These are phyloP conservation scores for Sarocladium kiliense DNA, from an alignment of 2,329 filamentous ascomycete genomes.

Conservation along the genomic window DNA sequence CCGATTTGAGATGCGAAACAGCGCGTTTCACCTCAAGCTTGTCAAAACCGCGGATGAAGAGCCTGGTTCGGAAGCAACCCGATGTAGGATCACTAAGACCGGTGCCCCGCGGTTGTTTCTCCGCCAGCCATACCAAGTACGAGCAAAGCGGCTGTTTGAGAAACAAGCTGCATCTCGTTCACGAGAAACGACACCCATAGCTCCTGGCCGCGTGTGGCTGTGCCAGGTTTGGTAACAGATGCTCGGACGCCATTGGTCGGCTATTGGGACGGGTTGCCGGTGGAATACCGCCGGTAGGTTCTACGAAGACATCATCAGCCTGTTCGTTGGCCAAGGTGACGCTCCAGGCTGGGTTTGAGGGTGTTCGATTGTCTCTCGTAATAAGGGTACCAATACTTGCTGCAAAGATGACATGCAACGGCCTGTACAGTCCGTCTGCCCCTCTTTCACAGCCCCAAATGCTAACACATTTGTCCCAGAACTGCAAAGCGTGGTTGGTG, in stretches of 20 bases:
- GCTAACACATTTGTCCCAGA: not conserved
- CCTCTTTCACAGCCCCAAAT: constrained; percentile 8
- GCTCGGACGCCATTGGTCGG: not conserved
- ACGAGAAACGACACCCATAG: too few species aligned
- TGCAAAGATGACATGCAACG: not conserved
- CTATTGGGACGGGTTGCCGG: not conserved
- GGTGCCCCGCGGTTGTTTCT: not conserved
- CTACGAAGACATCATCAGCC: not conserved
- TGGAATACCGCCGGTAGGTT: not conserved
- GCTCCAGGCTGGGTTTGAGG: not conserved
- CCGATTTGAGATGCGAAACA: not conserved
- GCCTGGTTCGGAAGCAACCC: not conserved
- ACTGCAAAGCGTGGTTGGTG: not conserved
- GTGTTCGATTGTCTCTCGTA: not conserved
- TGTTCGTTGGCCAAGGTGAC: not conserved
- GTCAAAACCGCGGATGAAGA: not conserved
- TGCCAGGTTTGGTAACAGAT: not conserved
- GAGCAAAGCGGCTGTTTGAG: not conserved
- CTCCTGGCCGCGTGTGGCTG: not conserved
- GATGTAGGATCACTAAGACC: not conserved
- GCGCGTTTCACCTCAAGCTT: not conserved
- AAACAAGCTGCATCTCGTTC: not conserved
- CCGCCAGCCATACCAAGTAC: not conserved
- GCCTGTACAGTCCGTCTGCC: not conserved
- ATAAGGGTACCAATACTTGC: not conserved